Percentiles rank a stretch among this genome's conserved stretches.
These are phyloP conservation scores for Pisolithus microcarpus DNA, from an alignment of 768 basidiomycete genomes.

Conservation along the genomic window DNA sequence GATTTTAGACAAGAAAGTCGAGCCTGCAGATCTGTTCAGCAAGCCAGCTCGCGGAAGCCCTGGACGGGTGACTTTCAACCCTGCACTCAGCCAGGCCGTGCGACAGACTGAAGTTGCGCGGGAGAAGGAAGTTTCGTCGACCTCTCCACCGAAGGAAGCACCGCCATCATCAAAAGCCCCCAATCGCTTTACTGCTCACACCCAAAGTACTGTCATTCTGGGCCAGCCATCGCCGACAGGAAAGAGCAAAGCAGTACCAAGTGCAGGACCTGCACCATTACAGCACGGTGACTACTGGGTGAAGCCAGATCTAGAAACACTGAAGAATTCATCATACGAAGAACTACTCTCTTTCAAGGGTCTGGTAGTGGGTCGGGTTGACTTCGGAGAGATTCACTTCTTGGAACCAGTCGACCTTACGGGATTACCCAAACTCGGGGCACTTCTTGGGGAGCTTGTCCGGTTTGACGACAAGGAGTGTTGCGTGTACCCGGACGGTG, in stretches of 20 bases:
- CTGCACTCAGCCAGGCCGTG: constrained; percentile 65
- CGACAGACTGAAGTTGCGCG: constrained; percentile 61
- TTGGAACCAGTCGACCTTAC: constrained; percentile 81
- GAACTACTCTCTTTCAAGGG: constrained; percentile 67
- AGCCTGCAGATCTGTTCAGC: constrained; percentile 64
- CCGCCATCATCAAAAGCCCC: constrained; percentile 32
- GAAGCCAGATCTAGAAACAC: constrained; percentile 65
- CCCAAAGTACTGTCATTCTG: constrained; percentile 27
- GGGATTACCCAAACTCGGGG: constrained; percentile 67
- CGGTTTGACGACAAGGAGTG: constrained; percentile 89
- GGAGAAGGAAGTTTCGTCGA: constrained; percentile 27
- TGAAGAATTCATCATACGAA: constrained; percentile 65
- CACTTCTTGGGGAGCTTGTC: constrained; percentile 80
- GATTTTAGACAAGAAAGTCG: constrained; percentile 78
- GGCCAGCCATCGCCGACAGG: constrained; percentile 20
- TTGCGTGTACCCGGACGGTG: constrained; percentile 87
- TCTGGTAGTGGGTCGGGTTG: constrained; percentile 84
- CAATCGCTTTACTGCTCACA: constrained; percentile 36
- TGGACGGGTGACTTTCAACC: constrained; percentile 62
- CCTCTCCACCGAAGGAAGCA: constrained; percentile 21
- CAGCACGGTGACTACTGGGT: constrained; percentile 91
- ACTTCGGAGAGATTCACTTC: constrained; percentile 84
- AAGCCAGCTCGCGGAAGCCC: constrained; percentile 30
- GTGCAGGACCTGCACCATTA: constrained; percentile 33
- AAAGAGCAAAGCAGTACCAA: constrained; percentile 19